Base-by-base conservation (phyloP, 352 stramenopile genomes). In the Globisporangium cylindrosporum region DNA sequence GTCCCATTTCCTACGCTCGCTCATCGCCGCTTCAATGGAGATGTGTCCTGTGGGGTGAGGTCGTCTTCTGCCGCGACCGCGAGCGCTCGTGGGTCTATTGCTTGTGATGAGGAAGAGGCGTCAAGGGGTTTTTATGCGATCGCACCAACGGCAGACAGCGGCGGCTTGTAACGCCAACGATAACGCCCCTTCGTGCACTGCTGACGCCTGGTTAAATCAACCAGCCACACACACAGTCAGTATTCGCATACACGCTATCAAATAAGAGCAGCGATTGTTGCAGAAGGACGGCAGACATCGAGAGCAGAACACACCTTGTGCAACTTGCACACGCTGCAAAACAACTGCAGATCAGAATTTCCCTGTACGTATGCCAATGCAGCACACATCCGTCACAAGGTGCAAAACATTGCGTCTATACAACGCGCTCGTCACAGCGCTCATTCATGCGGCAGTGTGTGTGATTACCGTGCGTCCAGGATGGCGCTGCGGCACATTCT, bases 1-100 rank as follows among this genome's bases (percentile, higher is more conserved):
- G 53, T 81, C 74, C 78, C 78, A 86, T 49, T 78, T 80, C 67
- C 79, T 82, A 20, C 78, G 62, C 66, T 81, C 76, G n/a, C 62
- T 27, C 76, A 83, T 83, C 14, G 15, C 41, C 41, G 15, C 20
- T 15, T 49, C 34, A 36, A 27, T 6, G 10, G 4, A 6, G 8
- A 20, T 25, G 32, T 14, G 15, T 60, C 14, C 49, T 36, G 61
- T 59, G 41, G 3, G 27, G 27, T 29, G 27, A 49, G 15, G 4
- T 4, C n/a, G 38, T 0, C 4, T 48, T 48, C 15, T 48, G 38
- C 14, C 38, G 14, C 38, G 15, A 12, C 38, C 7, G 38, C 38
- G 38, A 48, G 4, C 4, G 0, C 38, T 48, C 2, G 12, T 48
- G 38, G 2, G 14, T 14, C 12, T 48, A 48, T 48, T 48, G 38